Base-by-base conservation (phyloP, 352 stramenopile genomes). In the Phytophthora citrophthora region DNA sequence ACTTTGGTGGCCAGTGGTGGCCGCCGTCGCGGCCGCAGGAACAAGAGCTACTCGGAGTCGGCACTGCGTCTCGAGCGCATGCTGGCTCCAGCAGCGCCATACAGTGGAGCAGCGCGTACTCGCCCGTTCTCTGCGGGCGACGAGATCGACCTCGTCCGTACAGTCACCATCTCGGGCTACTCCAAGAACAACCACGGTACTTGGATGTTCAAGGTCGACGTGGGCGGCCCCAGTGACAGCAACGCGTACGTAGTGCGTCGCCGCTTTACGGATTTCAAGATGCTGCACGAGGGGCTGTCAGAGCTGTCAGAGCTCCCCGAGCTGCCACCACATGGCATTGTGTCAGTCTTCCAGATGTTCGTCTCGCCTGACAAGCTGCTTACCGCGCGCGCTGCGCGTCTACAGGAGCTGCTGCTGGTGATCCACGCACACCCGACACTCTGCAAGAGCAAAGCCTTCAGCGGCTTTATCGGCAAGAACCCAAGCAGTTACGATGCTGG, bases 131-230 rank as follows among this genome's bases (percentile, higher is more conserved):
- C 81, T 40, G 75, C 77, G 0, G 83, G 81, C 5, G 64, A 90
- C 40, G 69, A 75, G 26, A 50, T 77, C 11, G 80, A 89, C 18
- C 55, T 90, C 48, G 15, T 68, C 15, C 63, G 68, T 36, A 66
- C 58, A n/a, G 72, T 90, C n/a, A 78, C 67, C 10, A 88, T 92
- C 51, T 86, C 81, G 7, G 77, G 79, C 9, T 89, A 82, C 58
- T 82, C 70, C 47, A 81, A 88, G 73, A 89, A 81, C 64, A 76
- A 50, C 41, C 79, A 81, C 38, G 83, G 83, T 61, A 90, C 79
- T 38, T 92, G 83, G 83, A 81, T 90, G 62, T 92, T 92, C 59
- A 90, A 86, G 58, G 81, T 92, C 16, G 77, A 92, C 53, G 75
- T 92, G 1, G 71, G 79, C 26, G 76, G 76, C 23, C 60, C 64